Evolutionary conservation across 768 basidiomycete species (phyloP), one percentile per base, ranked within the genome.

Genomic region (Suillus bovinus): DNA sequence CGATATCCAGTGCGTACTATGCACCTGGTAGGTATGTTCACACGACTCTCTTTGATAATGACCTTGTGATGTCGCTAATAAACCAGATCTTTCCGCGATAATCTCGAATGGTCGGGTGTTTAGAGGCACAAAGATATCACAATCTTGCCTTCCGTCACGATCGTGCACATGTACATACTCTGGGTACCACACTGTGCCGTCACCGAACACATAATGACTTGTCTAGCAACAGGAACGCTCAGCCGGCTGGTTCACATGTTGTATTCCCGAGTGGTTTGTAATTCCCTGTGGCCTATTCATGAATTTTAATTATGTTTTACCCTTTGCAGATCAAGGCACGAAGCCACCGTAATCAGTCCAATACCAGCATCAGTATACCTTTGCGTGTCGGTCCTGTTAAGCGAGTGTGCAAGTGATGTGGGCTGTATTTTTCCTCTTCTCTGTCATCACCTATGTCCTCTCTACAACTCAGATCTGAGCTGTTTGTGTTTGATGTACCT

Each of bases 401-500:
- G 24, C 16, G 54, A 24, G 22, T 16, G 4, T n/a, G 8, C 54
- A 38, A 55, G 34, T 24, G 36, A 38, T 38, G 8, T 4, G 36
- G n/a, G 24, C 6, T 24, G 20, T 8, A 14, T 46, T 20, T 38
- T 41, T 13, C 10, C 41, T 46, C 61, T 33, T 34, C 16, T 22
- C 14, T 27, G 4, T 10, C 14, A 39, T 61, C 61, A 34, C 3
- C 24, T 4, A 61, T 61, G 61, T 47, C 54, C 17, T 14, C 39
- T 42, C 29, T 46, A 14, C 47, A 33, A 11, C 55, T 61, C 36
- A 44, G 46, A 17, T 34, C n/a, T 5, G 61, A 61, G 29, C 27
- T 36, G 33, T 58, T n/a, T 36, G 61, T 61, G 22, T 24, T 61
- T 20, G 56, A 61, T 22, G 44, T 55, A 20, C 61, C 61, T 34